Evolutionary conservation across 2,329 filamentous ascomycete species (phyloP), one percentile per base, ranked within the genome.

Genomic region (Fusarium sp.): DNA sequence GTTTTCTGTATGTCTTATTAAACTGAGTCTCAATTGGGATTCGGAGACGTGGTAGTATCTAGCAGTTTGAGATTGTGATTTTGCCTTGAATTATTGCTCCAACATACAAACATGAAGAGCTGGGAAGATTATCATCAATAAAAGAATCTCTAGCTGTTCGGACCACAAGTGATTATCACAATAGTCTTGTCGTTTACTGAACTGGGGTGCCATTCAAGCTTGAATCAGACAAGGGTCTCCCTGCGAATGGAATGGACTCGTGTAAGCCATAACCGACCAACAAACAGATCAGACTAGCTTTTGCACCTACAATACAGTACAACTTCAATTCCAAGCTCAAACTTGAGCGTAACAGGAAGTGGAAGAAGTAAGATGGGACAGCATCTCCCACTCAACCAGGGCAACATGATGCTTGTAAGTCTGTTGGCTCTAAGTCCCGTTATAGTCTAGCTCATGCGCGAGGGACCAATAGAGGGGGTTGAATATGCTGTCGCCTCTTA

Each of bases 331-430:
- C 10, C 28, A 31, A 31, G 28, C 28, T 31, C 10, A 31, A 10
- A 31, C 28, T 31, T n/a, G 24, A 21, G 43, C 49, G 53, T 36
- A 19, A 36, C 34, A 34, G 39, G 39, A 31, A 45, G 26, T 39
- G 33, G 42, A 50, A 21, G 31, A 31, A 31, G 28, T 31, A 5
- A 43, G 26, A 50, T 38, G 33, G 52, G 40, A 7, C 31, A 43
- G 52, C 22, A 55, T n/a, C 34, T 33, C 46, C 28, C 28, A 34
- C 33, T 53, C 38, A 53, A 34, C 17, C 26, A 31, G 61, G 62
- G 61, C 62, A 34, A 34, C 24, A 7, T 31, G 44, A 65, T 64
- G 45, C 62, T 42, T 65, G 61, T 64, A 64, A 65, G 40, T 46
- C 53, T 65, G 62, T 65, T 65, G 53, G 62, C 36, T 65, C 21